Evolutionary conservation across 2,329 filamentous ascomycete species (phyloP).

Genomic region (Colletotrichum sp.): DNA sequence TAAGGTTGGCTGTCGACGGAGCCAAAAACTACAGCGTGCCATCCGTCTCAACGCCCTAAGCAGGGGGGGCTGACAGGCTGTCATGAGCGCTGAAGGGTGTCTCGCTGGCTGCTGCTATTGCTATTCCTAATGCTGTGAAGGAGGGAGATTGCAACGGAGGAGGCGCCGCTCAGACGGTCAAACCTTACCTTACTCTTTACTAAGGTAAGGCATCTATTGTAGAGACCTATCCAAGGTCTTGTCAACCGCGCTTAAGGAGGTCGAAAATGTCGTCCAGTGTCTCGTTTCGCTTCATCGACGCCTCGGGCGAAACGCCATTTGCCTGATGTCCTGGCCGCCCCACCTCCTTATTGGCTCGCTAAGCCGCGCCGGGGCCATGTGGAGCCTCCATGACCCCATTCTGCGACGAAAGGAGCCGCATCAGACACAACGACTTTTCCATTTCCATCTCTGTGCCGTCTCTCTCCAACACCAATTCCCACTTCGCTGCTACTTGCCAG

Average conservation of each 20-base stretch:
- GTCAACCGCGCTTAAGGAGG: conserved; percentile 6
- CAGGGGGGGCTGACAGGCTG: not conserved
- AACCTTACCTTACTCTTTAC: not conserved
- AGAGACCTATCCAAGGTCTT: not conserved
- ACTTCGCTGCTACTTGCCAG: not conserved
- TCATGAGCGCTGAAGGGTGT: not conserved
- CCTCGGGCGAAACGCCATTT: conserved; percentile 41
- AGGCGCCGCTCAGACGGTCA: not conserved
- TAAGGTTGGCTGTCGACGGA: not conserved
- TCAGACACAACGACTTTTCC: conserved; percentile 1
- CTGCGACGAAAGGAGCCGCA: conserved; percentile 41
- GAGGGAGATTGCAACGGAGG: conserved; percentile 3
- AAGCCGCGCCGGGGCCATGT: conserved; percentile 19
- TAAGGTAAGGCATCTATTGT: not conserved
- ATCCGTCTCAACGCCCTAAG: not conserved
- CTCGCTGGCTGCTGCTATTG: not conserved
- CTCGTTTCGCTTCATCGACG: conserved; percentile 43
- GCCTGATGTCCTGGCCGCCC: conserved; percentile 31
- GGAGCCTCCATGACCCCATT: conserved; percentile 26
- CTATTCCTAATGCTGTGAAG: not conserved
- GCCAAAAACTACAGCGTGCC: not conserved
- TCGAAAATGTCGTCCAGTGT: conserved; percentile 12
- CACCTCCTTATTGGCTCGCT: conserved; percentile 27
- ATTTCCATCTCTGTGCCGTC: not conserved
- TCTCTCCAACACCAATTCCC: not conserved